Percentiles rank a stretch among this genome's conserved stretches.
Conservation (phyloP, 78 protist species). For the Paulinella micropora region DNA sequence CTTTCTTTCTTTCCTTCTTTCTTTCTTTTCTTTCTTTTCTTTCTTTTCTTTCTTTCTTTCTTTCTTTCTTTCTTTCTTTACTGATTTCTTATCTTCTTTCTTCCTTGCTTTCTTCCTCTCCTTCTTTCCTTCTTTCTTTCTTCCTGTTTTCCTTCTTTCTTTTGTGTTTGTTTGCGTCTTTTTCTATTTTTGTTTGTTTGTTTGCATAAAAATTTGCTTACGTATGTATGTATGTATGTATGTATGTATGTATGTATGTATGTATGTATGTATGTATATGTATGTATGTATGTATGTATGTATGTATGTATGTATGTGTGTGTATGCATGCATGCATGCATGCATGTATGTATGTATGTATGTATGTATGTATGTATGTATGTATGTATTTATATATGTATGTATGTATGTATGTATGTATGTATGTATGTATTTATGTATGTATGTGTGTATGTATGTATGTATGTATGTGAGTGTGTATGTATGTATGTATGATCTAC, state of each 20-base stretch:
- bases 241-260: background rate
- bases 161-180: no score
- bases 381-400: no score
- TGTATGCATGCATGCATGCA: background rate
- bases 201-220: background rate
- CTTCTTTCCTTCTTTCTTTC: background rate
- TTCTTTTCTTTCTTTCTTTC: background rate
- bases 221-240: background rate
- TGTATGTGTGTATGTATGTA: no score
- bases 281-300: background rate
- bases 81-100: no score
- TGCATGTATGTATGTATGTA: background rate
- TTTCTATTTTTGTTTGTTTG: no score
- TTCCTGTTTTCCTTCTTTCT: background rate
- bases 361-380: background rate
- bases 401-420: no score
- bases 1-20: background rate
- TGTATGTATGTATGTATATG: background rate
- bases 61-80: no score
- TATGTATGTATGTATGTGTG: background rate
- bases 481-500: no score
- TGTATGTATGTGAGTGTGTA: no score
- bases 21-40: background rate
- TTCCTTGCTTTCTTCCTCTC: background rate
- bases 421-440: no score